Percentiles rank a stretch among this genome's conserved stretches.
These are phyloP conservation scores for Diaporthe aspalathi DNA, from an alignment of 2,329 filamentous ascomycete genomes.

Conservation along the genomic window DNA sequence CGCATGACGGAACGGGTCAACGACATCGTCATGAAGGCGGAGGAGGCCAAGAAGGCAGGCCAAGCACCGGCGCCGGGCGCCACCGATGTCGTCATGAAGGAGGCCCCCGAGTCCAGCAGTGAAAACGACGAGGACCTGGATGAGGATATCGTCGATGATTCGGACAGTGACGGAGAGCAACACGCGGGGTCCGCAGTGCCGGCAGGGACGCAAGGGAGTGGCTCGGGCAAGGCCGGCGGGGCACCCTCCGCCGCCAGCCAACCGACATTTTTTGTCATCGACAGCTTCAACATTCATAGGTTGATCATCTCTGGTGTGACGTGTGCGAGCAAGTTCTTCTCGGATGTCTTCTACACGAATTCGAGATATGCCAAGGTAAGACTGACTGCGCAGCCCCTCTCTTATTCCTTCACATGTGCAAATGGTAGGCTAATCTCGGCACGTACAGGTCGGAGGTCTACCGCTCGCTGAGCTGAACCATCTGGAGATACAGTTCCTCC, in stretches of 20 bases:
- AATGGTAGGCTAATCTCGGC: not conserved
- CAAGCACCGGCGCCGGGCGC: constrained; percentile 40
- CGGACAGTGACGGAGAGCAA: constrained; percentile 51
- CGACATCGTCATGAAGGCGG: constrained; percentile 77
- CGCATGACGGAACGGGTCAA: constrained; percentile 98
- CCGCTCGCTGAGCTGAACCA: constrained; percentile 95
- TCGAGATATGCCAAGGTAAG: constrained; percentile 97
- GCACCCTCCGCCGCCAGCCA: constrained; percentile 43
- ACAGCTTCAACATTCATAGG: constrained; percentile 98
- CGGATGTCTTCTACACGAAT: constrained; percentile 98
- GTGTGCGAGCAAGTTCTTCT: constrained; percentile 99
- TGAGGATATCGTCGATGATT: constrained; percentile 63
- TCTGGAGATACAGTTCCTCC: constrained; percentile 92
- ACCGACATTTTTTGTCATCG: constrained; percentile 86
- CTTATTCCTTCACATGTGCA: not conserved
- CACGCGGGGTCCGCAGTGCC: constrained; percentile 30
- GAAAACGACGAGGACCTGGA: constrained; percentile 57
- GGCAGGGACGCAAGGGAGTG: constrained; percentile 42
- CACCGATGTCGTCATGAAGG: constrained; percentile 52
- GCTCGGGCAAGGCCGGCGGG: constrained; percentile 33
- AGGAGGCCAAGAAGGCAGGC: constrained; percentile 59
- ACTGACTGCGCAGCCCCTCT: constrained; percentile 38
- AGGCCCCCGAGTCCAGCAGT: constrained; percentile 47
- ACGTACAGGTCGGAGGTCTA: constrained; percentile 84
- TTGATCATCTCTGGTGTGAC: constrained; percentile 97